Evolutionary conservation across 805 yeast genomes (phyloP), one percentile per base, ranked within the genome.

Genomic region (Teunomyces funiuensis): DNA sequence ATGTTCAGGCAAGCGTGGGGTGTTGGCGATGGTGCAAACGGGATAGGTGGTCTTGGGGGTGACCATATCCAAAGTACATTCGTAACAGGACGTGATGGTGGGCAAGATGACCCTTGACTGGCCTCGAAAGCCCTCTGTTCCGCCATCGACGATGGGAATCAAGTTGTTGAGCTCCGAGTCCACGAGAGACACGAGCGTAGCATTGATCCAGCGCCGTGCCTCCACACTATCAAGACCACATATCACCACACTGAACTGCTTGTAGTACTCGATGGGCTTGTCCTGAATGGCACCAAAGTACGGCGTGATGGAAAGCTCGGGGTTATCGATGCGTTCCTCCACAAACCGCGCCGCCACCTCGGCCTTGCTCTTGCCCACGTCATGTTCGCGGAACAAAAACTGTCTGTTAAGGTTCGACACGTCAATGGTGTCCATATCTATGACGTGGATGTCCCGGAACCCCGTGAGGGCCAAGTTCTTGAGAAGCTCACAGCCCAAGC

Each of bases 1-100:
- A 61, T 91, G 98, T 53, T 90, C 97, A 0, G 97, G 93, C 6
- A 88, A 63, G 45, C 98, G 66, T n/a, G 98, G 98, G 6, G 93
- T 88, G 44, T 89, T 85, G 2, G 97, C 95, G 39, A 93, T 83
- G 0, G 98, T 93, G 61, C 98, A 93, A 50, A 91, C 82, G 2
- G 98, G 97, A 52, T 82, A 87, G 0, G 88, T 82, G 7, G 70
- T 68, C 46, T 75, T 79, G 1, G 74, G 73, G 8, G 86, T 79
- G 30, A 89, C 68, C 60, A 95, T 75, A 44, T 83, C 85, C 40
- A 87, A 67, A 4, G 96, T 85, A 55, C 99, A 91, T 59, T 91
- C 98, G 66, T 88, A 91, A 63, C 99, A 91, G 0, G 97, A 85
- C 0, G 91, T 80, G 22, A 88, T 62, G 0, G 88, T 80, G 1